These are phyloP conservation scores for Cladobotryum mycophilum DNA, from an alignment of 2,329 filamentous ascomycete species.

Conservation along the genomic window DNA sequence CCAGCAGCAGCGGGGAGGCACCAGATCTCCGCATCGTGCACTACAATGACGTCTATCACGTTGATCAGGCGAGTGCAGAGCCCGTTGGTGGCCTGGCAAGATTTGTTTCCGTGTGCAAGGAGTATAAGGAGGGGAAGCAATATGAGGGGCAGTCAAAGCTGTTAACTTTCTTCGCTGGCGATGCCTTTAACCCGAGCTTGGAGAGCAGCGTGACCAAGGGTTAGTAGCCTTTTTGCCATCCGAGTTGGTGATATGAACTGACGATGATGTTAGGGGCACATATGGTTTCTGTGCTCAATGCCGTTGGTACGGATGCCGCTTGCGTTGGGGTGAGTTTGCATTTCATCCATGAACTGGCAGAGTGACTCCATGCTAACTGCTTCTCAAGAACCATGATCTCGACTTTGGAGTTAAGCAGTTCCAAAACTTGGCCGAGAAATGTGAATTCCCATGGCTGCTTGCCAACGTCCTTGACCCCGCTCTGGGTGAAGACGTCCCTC, in stretches of 20 bases:
- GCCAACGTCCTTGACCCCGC: conserved; percentile 84
- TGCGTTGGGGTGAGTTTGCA: conserved; percentile 64
- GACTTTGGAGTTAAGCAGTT: conserved; percentile 87
- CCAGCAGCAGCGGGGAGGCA: conserved; percentile 1
- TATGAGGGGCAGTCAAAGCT: conserved; percentile 60
- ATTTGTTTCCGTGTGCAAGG: conserved; percentile 71
- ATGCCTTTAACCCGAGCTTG: conserved; percentile 86
- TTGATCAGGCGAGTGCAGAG: conserved; percentile 68
- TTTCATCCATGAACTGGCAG: conserved; percentile 6
- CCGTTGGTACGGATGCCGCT: conserved; percentile 70
- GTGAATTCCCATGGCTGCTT: conserved; percentile 82
- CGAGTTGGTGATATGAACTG: not conserved
- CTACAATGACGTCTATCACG: conserved; percentile 92
- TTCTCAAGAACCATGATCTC: conserved; percentile 72
- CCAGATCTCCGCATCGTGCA: conserved; percentile 79
- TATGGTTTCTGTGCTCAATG: conserved; percentile 82
- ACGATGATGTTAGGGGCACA: conserved; percentile 52
- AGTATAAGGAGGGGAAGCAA: conserved; percentile 59
- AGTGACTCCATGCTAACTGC: too few relatives aligned
- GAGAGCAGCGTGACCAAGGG: conserved; percentile 88
- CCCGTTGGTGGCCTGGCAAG: conserved; percentile 76
- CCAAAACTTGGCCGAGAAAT: conserved; percentile 63
- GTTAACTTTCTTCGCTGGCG: conserved; percentile 81
- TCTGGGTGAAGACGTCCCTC: conserved; percentile 65
- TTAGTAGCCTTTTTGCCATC: conserved; percentile 19